These are phyloP conservation scores for Stereum hirsutum DNA, from an alignment of 1,284 basidiomycete species.

Conservation along the genomic window DNA sequence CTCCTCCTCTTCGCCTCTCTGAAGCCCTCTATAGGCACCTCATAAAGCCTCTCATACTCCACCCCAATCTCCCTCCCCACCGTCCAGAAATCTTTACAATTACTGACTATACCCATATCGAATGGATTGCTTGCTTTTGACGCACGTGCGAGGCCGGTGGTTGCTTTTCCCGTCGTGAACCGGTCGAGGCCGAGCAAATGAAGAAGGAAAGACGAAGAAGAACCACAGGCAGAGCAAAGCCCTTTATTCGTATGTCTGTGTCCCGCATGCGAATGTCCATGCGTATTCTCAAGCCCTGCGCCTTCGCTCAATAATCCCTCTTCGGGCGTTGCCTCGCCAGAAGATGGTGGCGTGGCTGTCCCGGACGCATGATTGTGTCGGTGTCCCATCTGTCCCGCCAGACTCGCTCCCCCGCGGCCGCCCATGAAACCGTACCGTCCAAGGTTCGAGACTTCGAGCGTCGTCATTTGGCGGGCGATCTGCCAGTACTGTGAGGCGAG, in stretches of 20 bases:
- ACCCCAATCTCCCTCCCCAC: conserved; percentile 78
- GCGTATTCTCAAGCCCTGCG: conserved; percentile 11
- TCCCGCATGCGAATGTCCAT: conserved; percentile 14
- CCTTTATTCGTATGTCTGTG: conserved; percentile 28
- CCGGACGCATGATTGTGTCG: conserved; percentile 26
- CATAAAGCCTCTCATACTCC: conserved; percentile 86
- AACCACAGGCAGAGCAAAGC: conserved; percentile 28
- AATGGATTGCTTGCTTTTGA: conserved; percentile 84
- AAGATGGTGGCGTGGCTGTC: background rate
- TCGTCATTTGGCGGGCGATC: conserved; percentile 91
- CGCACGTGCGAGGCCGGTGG: conserved; percentile 67
- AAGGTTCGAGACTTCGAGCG: conserved; percentile 91
- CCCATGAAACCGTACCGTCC: conserved; percentile 97
- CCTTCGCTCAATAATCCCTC: conserved; percentile 3
- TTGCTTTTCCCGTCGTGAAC: conserved; percentile 86
- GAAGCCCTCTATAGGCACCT: conserved; percentile 81
- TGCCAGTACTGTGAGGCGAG: conserved; percentile 87
- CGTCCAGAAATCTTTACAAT: conserved; percentile 96
- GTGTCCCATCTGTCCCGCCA: conserved; percentile 66
- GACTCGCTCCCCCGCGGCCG: conserved; percentile 71
- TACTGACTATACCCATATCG: conserved; percentile 74
- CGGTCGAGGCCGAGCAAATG: conserved; percentile 87
- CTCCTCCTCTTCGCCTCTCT: conserved; percentile 51
- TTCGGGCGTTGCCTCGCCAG: conserved; percentile 7
- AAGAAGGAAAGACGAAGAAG: conserved; percentile 67